Conservation (phyloP, 768 basidiomycete genomes). For the Coprinopsis sp. region DNA sequence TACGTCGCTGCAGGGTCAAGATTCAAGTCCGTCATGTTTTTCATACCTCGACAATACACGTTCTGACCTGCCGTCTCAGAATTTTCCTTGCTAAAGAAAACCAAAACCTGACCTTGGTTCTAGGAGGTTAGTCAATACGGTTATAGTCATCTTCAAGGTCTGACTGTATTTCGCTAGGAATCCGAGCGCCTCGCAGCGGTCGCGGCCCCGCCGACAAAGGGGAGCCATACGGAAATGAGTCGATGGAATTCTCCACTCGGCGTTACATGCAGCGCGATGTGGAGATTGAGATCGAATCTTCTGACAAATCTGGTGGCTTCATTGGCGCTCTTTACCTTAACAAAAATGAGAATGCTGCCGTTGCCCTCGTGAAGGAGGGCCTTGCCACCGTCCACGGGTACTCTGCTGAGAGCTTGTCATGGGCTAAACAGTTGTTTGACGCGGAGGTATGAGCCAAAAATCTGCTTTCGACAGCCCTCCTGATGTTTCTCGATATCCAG, state of each 20-base stretch:
- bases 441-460: constrained; percentile 60
- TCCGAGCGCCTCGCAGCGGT: constrained; percentile 85
- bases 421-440: constrained; percentile 73
- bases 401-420: constrained; percentile 79
- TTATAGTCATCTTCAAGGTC: neutral
- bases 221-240: constrained; percentile 85
- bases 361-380: constrained; percentile 81
- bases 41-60: neutral
- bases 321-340: constrained; percentile 84
- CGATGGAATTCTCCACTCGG: constrained; percentile 71
- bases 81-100: constrained; percentile 88
- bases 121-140: constrained; percentile 53
- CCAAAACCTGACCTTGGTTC: constrained; percentile 87
- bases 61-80: constrained; percentile 30
- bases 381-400: constrained; percentile 84
- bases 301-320: constrained; percentile 95
- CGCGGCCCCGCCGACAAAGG: constrained; percentile 77
- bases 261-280: constrained; percentile 93
- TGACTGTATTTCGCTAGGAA: constrained; percentile 43
- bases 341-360: constrained; percentile 83
- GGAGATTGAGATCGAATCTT: constrained; percentile 85
- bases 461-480: neutral
- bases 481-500: constrained; percentile 28
- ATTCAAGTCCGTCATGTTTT: constrained; percentile 65
- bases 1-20: constrained; percentile 92